phyloP scores from a whole-genome alignment of 371 early-diverging fungal genomes.

The Mucor plumbeus region DNA sequence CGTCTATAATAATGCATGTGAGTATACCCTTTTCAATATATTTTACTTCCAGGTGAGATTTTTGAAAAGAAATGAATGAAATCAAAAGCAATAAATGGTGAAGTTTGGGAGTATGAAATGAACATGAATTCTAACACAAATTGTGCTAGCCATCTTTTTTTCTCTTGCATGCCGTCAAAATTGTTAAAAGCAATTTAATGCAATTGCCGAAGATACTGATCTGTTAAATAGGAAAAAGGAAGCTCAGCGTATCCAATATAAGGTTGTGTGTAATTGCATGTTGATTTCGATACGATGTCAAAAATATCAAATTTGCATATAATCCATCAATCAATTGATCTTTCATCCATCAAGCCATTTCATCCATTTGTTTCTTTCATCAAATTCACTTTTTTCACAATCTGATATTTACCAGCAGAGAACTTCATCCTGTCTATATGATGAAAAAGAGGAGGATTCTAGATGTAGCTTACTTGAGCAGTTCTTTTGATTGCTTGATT shows the following conservation, averaged over 20 bases:
- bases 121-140: too few species aligned
- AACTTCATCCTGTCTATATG: constrained; percentile 41
- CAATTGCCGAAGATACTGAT: neutral
- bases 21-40: neutral
- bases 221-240: neutral
- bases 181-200: too few species aligned
- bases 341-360: constrained; percentile 18
- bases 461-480: constrained; percentile 17
- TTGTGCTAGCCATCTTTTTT: too few species aligned
- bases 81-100: neutral
- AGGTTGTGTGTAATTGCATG: too few species aligned
- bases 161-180: too few species aligned
- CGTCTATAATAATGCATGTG: constrained; percentile 56
- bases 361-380: constrained; percentile 26
- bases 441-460: constrained; percentile 34
- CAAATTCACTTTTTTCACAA: neutral
- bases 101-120: neutral
- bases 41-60: constrained; percentile 17
- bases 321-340: neutral
- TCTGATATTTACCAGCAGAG: constrained; percentile 38
- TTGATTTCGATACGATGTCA: neutral
- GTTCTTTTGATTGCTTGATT: constrained; percentile 21
- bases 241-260: too few species aligned
- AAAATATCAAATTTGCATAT: neutral
- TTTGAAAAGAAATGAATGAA: constrained; percentile 35